Conservation (phyloP, 345 rosid species). For the Sonneratia alba region DNA sequence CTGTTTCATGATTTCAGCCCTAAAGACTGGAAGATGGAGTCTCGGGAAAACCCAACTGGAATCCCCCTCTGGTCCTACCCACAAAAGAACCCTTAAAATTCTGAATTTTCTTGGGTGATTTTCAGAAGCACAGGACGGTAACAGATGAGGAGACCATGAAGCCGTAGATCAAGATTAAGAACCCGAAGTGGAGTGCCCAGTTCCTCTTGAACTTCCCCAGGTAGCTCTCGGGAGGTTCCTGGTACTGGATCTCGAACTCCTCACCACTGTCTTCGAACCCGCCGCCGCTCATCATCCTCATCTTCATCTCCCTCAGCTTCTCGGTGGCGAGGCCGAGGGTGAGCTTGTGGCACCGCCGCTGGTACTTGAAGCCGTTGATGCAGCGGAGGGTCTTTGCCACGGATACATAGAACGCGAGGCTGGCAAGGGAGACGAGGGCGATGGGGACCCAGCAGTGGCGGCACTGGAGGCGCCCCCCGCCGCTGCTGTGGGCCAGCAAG, state of each 20-base stretch:
- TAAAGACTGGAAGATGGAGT: neutral
- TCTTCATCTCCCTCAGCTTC: constrained; percentile 72
- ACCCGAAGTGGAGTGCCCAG: constrained; percentile 91
- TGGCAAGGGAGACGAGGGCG: constrained; percentile 65
- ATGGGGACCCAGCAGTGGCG: constrained; percentile 92
- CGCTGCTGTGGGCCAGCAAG: constrained; percentile 41
- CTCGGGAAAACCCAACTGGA: neutral
- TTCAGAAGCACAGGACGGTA: constrained; percentile 71
- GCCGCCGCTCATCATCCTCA: constrained; percentile 32
- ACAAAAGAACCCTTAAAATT: neutral
- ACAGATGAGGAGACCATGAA: constrained; percentile 79
- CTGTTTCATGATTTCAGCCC: neutral
- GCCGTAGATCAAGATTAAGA: constrained; percentile 70
- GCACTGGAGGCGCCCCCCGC: constrained; percentile 51
- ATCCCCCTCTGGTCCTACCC: neutral
- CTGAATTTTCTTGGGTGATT: neutral
- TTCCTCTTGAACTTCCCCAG: constrained; percentile 92
- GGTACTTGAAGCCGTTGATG: constrained; percentile 96
- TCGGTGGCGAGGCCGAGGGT: constrained; percentile 88
- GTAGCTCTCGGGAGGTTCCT: constrained; percentile 90
- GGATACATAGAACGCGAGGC: constrained; percentile 83
- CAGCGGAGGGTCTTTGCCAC: constrained; percentile 88
- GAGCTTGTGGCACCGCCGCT: constrained; percentile 94
- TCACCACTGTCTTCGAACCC: neutral
- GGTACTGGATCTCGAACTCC: constrained; percentile 91